Evolutionary conservation across 306 rosid genomes (phyloP).

Genomic region (Cicer pinnatifidum): DNA sequence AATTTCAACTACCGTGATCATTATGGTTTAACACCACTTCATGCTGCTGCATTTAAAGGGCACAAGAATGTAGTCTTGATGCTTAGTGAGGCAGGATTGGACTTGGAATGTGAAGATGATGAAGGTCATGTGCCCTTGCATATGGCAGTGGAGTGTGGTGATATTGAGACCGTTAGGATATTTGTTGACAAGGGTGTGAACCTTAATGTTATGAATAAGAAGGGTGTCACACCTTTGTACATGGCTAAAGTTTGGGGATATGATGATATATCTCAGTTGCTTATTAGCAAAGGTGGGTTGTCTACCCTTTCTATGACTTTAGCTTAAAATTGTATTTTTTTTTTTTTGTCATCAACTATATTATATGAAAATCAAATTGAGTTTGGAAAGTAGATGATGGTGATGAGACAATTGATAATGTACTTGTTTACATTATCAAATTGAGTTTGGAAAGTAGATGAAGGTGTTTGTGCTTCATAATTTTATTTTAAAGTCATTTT

Average conservation of each 20-base stretch:
- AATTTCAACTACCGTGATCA: slow-evolving; percentile 51
- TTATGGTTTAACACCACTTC: slow-evolving; percentile 78
- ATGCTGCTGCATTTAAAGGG: slow-evolving; percentile 76
- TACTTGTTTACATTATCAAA: background rate
- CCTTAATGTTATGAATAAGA: slow-evolving; percentile 51
- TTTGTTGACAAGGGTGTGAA: slow-evolving; percentile 62
- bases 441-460: too few relatives aligned
- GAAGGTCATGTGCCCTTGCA: slow-evolving; percentile 82
- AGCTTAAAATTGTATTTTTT: slow-evolving; percentile 8
- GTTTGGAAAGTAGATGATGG: background rate
- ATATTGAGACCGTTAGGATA: slow-evolving; percentile 53
- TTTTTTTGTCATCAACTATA: background rate
- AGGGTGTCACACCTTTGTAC: slow-evolving; percentile 64
- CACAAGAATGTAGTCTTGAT: slow-evolving; percentile 57
- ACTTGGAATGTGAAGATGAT: slow-evolving; percentile 63
- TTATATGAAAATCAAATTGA: background rate
- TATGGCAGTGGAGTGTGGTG: slow-evolving; percentile 68
- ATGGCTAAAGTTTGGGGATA: slow-evolving; percentile 69
- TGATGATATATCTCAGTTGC: slow-evolving; percentile 57
- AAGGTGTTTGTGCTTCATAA: too few relatives aligned
- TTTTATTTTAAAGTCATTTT: too few relatives aligned
- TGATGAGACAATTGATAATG: background rate
- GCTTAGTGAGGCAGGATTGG: slow-evolving; percentile 57
- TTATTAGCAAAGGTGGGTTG: slow-evolving; percentile 54
- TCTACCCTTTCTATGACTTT: slow-evolving; percentile 32